Evolutionary conservation across 371 early-diverging fungal species (phyloP).

Genomic region (Mortierella sp.): DNA sequence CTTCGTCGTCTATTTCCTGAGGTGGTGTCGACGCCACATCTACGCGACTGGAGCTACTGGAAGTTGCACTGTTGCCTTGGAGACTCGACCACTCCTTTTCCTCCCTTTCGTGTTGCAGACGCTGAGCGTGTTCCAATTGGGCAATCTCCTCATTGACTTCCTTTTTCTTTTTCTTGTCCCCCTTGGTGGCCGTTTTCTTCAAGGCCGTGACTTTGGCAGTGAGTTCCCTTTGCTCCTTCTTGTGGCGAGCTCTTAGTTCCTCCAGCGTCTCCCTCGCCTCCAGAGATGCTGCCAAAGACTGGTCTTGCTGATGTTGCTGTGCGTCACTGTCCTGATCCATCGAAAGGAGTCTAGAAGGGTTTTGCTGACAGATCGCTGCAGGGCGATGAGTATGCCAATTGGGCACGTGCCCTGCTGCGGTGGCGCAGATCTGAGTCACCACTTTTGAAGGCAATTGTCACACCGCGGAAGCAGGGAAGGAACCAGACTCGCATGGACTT

Average conservation of each 20-base stretch:
- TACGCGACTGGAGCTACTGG: background rate
- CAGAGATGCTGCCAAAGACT: background rate
- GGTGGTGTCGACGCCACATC: background rate
- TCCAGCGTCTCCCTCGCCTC: slow-evolving; percentile 64
- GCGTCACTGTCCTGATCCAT: too few species aligned
- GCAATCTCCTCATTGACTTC: slow-evolving; percentile 78
- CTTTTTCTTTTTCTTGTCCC: slow-evolving; percentile 89
- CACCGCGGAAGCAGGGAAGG: too few species aligned
- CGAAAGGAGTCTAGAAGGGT: too few species aligned
- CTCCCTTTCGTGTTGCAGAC: slow-evolving; percentile 76
- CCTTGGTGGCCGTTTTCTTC: slow-evolving; percentile 80
- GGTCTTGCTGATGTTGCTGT: too few species aligned
- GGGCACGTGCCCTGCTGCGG: too few species aligned
- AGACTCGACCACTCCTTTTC: slow-evolving; percentile 52
- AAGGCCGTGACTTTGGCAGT: slow-evolving; percentile 73
- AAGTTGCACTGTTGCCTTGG: background rate
- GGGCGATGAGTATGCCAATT: too few species aligned
- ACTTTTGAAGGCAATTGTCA: too few species aligned
- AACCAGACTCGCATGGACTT: too few species aligned
- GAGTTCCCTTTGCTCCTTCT: slow-evolving; percentile 80
- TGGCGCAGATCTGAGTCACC: too few species aligned
- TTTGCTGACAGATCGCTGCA: too few species aligned
- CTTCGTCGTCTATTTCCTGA: slow-evolving; percentile 37
- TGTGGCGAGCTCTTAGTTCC: slow-evolving; percentile 76
- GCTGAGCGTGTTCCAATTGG: slow-evolving; percentile 73